Conservation (phyloP, 768 basidiomycete genomes). For the Krasilnikovozyma curviuscula region DNA sequence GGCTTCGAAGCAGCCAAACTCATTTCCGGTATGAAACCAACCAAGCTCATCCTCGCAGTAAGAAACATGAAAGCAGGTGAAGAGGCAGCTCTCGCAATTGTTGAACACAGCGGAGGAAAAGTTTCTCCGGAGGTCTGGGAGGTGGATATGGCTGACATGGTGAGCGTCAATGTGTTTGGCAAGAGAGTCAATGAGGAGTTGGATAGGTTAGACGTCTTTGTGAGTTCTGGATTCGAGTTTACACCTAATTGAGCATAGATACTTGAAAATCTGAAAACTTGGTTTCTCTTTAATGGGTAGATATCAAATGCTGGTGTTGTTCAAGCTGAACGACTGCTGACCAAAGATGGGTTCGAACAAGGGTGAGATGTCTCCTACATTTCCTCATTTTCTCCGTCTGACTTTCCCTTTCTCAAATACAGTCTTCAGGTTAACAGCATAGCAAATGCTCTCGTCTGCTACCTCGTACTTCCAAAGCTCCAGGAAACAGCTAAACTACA, state of each 20-base stretch:
- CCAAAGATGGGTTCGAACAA: constrained; percentile 10
- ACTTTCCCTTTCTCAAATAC: neutral
- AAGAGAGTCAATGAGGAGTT: constrained; percentile 7
- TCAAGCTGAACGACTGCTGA: neutral
- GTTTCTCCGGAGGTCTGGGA: constrained; percentile 15
- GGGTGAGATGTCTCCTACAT: constrained; percentile 1
- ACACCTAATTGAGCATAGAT: neutral
- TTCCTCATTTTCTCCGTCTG: neutral
- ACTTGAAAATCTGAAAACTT: too few species aligned
- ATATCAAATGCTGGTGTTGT: constrained; percentile 12
- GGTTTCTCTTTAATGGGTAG: constrained; percentile 1
- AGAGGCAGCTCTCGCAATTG: constrained; percentile 9
- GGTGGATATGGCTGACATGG: constrained; percentile 12
- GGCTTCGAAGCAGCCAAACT: constrained; percentile 13
- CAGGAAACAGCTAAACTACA: constrained; percentile 6
- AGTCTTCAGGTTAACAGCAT: constrained; percentile 15
- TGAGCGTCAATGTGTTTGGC: constrained; percentile 13
- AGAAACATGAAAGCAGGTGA: constrained; percentile 12
- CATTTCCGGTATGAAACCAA: constrained; percentile 7
- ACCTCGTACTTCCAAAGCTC: constrained; percentile 13
- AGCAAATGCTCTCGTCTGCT: constrained; percentile 12
- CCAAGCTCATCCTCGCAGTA: constrained; percentile 15
- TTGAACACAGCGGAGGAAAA: constrained; percentile 5
- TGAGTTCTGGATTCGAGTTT: constrained; percentile 4
- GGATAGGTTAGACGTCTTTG: constrained; percentile 15